These are phyloP conservation scores for Lojkania enalia DNA, from an alignment of 2,329 filamentous ascomycete genomes.

Conservation along the genomic window DNA sequence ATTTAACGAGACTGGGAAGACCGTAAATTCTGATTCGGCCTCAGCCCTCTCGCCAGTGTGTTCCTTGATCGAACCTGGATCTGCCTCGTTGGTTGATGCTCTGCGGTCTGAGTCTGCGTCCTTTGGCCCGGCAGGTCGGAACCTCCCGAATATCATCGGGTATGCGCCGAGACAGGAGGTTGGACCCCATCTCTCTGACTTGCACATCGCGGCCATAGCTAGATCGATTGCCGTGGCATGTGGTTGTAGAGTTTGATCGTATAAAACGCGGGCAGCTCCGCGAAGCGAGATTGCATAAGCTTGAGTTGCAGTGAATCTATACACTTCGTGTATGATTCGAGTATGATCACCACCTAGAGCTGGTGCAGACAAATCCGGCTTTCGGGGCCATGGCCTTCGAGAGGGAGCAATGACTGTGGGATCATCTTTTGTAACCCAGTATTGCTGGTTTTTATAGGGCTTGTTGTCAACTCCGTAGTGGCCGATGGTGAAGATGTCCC, in stretches of 20 bases:
- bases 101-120: conserved; percentile 19
- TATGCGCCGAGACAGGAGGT: conserved; percentile 18
- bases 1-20: conserved; percentile 17
- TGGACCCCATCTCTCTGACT: conserved; percentile 5
- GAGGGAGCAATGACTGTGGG: conserved; percentile 14
- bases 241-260: conserved; percentile 15
- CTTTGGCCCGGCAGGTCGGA: conserved; percentile 13
- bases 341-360: conserved; percentile 10
- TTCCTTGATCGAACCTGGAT: not conserved
- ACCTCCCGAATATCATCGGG: conserved; percentile 19
- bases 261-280: conserved; percentile 16
- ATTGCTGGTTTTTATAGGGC: conserved; percentile 9
- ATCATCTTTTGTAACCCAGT: conserved; percentile 18
- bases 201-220: conserved; percentile 14
- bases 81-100: conserved; percentile 4
- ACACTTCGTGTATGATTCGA: conserved; percentile 13
- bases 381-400: conserved; percentile 12
- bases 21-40: conserved; percentile 13
- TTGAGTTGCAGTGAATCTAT: conserved; percentile 11
- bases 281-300: conserved; percentile 15
- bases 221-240: conserved; percentile 17
- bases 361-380: conserved; percentile 13
- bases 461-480: conserved; percentile 35
- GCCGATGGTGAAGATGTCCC: conserved; percentile 44
- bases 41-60: conserved; percentile 2